Evolutionary conservation across 345 rosid species (phyloP), one percentile per base, ranked within the genome.

Genomic region (Garcia nutans): DNA sequence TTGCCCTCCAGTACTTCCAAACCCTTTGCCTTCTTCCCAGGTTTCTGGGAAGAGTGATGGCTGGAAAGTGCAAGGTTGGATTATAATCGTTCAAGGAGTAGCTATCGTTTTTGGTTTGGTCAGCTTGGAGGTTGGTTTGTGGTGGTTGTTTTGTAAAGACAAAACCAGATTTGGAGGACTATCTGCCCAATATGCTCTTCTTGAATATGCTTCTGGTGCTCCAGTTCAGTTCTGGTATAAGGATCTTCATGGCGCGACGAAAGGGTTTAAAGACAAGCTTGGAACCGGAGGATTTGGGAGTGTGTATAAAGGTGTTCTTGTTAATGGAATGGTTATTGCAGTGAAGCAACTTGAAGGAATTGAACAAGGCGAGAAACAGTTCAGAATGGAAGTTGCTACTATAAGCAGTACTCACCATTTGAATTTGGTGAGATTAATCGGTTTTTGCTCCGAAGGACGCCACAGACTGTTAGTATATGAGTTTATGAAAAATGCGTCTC

Each of bases 141-240:
- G 91, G 90, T 88, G 81, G 56, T 91, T 87, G 81, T 89, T 86
- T 58, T 86, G 85, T 68, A 74, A 86, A 80, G 75, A 89, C 59
- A 77, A 86, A 33, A 62, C 85, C 12, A 65, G 72, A 57, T 85
- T 86, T 41, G 85, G 88, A 24, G 75, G 78, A 16, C 66, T 84
- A 52, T 88, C 91, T 6, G 81, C 89, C 7, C 87, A 82, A 47
- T 87, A 85, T 76, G 83, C 90, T 1, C 86, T 88, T 61, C 92
- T 86, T 69, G 94, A 89, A 81, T 91, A 91, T 74, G 91, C 90
- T 0, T 89, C 94, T 22, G 88, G 89, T 65, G 91, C 88, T 10
- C 83, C 83, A 2, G 79, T 80, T 8, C 83, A 80, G 47, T 80
- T 80, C 70, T 67, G 60, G 19, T 76, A 76, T 17, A 71, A 67